These are phyloP conservation scores for Phoma sp. DNA, from an alignment of 2,329 filamentous ascomycete genomes.

Conservation along the genomic window DNA sequence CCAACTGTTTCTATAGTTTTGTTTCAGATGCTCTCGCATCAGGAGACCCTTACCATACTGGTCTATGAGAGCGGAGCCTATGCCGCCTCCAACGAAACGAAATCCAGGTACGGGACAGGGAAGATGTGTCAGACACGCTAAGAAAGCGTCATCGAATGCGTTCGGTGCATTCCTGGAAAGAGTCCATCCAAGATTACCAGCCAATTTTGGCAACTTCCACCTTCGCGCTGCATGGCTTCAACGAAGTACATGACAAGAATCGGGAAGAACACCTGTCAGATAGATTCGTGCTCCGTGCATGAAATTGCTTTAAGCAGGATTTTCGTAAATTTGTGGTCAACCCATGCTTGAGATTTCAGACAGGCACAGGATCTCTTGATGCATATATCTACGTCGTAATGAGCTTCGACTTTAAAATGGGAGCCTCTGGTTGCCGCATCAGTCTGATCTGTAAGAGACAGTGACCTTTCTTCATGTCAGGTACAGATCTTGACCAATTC, in stretches of 20 bases:
- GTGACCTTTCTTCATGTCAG: no score
- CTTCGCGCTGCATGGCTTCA: neutral
- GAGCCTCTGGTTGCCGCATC: no score
- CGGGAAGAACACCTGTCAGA: neutral
- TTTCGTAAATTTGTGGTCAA: no score
- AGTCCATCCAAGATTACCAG: slow-evolving; percentile 28
- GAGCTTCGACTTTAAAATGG: no score
- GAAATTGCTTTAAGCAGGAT: no score
- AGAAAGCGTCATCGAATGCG: no score
- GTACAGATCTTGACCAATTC: no score
- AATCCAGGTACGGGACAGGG: neutral
- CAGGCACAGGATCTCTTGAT: no score
- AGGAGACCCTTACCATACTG: slow-evolving; percentile 7
- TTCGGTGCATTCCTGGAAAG: neutral
- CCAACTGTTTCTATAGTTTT: slow-evolving; percentile 8
- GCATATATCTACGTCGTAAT: no score
- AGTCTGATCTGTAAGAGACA: no score
- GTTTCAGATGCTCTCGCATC: slow-evolving; percentile 19
- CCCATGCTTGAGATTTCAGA: no score
- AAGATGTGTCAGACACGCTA: slow-evolving; percentile 3
- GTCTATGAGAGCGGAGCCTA: slow-evolving; percentile 9
- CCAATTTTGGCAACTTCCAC: slow-evolving; percentile 3
- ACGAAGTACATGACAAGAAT: slow-evolving; percentile 21
- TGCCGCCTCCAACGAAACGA: slow-evolving; percentile 8
- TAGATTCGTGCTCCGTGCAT: no score